A percentile compares a stretch with the other conserved stretches of the same genome.
These are phyloP conservation scores for Hemisphaericaspora xylanilytica DNA, from an alignment of 1,139 yeast genomes.

Conservation along the genomic window DNA sequence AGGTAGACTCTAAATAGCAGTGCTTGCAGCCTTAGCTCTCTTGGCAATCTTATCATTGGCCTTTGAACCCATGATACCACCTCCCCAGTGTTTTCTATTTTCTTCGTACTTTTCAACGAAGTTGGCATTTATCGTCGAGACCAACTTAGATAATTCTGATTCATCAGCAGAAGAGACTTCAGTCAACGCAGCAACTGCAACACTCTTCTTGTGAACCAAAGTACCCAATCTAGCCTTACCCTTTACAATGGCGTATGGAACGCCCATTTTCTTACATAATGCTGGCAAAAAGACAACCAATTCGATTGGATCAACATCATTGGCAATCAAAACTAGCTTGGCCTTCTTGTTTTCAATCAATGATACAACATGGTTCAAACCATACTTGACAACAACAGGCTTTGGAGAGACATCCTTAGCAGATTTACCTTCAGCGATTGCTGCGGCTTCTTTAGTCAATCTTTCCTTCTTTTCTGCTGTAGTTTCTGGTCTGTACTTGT, in stretches of 20 bases:
- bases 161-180: slow-evolving; percentile 92
- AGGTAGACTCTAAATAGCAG: slow-evolving; percentile 11
- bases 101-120: slow-evolving; percentile 90
- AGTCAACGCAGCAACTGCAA: slow-evolving; percentile 93
- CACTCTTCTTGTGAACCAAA: slow-evolving; percentile 93
- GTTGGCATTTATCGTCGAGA: slow-evolving; percentile 89
- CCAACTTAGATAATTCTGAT: slow-evolving; percentile 85
- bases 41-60: slow-evolving; percentile 66
- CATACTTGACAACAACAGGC: slow-evolving; percentile 95
- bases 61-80: slow-evolving; percentile 94
- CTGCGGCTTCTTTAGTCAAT: slow-evolving; percentile 97
- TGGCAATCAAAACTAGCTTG: slow-evolving; percentile 92
- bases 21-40: slow-evolving; percentile 40
- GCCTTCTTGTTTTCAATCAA: slow-evolving; percentile 98
- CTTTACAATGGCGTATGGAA: slow-evolving; percentile 97
- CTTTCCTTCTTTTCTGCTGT: slow-evolving; percentile 97
- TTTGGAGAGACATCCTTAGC: slow-evolving; percentile 93
- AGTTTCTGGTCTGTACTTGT: slow-evolving; percentile 99
- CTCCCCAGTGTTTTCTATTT: slow-evolving; percentile 98
- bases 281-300: slow-evolving; percentile 96
- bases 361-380: slow-evolving; percentile 97
- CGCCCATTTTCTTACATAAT: slow-evolving; percentile 98
- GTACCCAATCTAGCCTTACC: slow-evolving; percentile 99
- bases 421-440: slow-evolving; percentile 95
- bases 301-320: slow-evolving; percentile 98